phyloP scores from a whole-genome alignment of 257 asterid species.

The Paulownia fortunei region DNA sequence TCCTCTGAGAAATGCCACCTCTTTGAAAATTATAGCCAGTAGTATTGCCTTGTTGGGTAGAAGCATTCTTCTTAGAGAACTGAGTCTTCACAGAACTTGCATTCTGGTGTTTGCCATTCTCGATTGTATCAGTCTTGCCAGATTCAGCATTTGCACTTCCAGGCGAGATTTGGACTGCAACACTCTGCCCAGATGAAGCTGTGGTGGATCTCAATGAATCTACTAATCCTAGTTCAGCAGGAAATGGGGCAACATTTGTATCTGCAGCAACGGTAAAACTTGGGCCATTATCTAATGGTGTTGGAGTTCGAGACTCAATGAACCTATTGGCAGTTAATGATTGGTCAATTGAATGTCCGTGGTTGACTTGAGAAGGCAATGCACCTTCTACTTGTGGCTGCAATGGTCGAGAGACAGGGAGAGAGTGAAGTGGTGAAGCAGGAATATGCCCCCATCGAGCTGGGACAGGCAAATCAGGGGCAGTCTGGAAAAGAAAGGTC shows the following conservation, averaged over 20 bases:
- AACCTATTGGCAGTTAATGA: constrained; percentile 55
- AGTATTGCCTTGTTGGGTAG: constrained; percentile 52
- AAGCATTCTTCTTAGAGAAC: constrained; percentile 53
- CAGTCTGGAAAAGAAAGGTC: constrained; percentile 53
- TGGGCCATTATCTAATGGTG: constrained; percentile 53
- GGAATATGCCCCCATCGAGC: constrained; percentile 87
- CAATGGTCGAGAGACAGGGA: constrained; percentile 65
- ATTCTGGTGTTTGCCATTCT: constrained; percentile 44
- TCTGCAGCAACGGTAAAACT: constrained; percentile 47
- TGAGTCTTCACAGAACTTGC: constrained; percentile 48
- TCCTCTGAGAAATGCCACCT: constrained; percentile 64
- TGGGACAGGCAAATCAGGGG: constrained; percentile 75
- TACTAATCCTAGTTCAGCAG: constrained; percentile 57
- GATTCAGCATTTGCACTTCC: constrained; percentile 46
- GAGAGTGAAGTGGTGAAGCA: constrained; percentile 63
- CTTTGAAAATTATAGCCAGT: constrained; percentile 60
- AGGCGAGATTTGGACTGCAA: constrained; percentile 45
- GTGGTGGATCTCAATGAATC: constrained; percentile 51
- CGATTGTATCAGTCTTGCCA: constrained; percentile 41
- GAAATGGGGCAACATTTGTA: constrained; percentile 48
- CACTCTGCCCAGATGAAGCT: constrained; percentile 48
- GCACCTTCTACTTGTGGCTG: constrained; percentile 68
- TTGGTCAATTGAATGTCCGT: constrained; percentile 54
- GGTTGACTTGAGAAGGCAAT: constrained; percentile 65
- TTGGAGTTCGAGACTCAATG: constrained; percentile 57